Base-by-base conservation (phyloP, 1,139 yeast species). In the Lodderomyces theae region DNA sequence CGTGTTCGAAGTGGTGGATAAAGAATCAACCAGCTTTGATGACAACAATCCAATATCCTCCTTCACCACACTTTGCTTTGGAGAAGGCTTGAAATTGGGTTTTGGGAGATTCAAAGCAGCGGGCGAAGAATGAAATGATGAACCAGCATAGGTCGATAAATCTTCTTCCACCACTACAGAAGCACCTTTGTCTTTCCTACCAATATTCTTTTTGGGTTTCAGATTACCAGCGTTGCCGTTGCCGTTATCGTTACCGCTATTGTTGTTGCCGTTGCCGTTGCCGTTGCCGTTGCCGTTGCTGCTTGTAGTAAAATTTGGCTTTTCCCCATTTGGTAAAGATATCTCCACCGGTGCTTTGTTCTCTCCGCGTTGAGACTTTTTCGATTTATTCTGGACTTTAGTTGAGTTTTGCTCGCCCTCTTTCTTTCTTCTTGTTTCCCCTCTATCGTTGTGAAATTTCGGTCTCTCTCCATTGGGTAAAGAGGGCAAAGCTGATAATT, bases 81-180 rank as follows among this genome's bases (percentile, higher is more conserved):
- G 40, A n/a, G 38, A 38, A 11, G 42, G 19, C 43, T 58, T 62
- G 52, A 77, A 77, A 3, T 79, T 67, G 6, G 82, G 82, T 49
- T 76, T 77, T 23, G 82, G 82, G 46, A 77, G 66, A 29, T 75
- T 72, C 47, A 76, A 60, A 3, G 82, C 81, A 33, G 77, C 77
- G 0, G 82, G 82, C 15, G 80, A 74, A 17, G 78, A 72, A 56
- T 74, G 79, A 53, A 77, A 77, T 31, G 81, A 73, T 32, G 81
- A 72, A 13, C 82, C 82, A 40, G 82, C 82, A 56, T 76, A 77
- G 25, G 66, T 66, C 9, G 31, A 28, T 7, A 33, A 22, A 37
- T 28, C 42, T 36, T 37, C 42, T 13, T 25, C 23, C n/a, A 29
- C n/a, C 10, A 23, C 34, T 5, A 17, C 34, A 7, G 39, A 34